phyloP scores from a whole-genome alignment of 371 early-diverging fungal species.

The Blastocladiella emersonii region DNA sequence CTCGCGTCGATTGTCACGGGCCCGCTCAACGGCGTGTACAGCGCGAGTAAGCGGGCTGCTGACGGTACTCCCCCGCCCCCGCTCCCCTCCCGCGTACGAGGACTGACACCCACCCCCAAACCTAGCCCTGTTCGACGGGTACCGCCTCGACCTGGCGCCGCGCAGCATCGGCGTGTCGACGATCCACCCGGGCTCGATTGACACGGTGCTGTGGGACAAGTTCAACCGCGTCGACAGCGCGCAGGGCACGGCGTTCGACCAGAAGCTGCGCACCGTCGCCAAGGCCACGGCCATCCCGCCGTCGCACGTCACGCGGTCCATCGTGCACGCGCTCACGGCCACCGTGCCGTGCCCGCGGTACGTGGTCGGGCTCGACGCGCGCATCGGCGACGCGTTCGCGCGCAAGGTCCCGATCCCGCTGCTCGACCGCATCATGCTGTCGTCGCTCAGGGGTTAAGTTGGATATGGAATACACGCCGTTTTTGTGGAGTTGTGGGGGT shows the following conservation, averaged over 20 bases:
- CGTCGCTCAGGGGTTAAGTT: too few relatives aligned
- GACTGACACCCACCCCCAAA: too few relatives aligned
- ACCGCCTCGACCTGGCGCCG: neutral
- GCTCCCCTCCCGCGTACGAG: too few relatives aligned
- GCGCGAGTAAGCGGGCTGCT: neutral
- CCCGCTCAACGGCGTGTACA: neutral
- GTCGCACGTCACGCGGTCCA: neutral
- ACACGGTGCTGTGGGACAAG: neutral
- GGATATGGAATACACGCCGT: too few relatives aligned
- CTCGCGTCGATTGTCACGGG: neutral
- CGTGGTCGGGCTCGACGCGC: neutral
- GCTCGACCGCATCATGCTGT: neutral
- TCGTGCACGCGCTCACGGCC: neutral
- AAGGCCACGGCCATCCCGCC: neutral
- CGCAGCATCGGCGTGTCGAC: neutral
- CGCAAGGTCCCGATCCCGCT: neutral
- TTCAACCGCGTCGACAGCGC: neutral
- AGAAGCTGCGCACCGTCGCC: too few relatives aligned
- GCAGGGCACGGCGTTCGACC: neutral
- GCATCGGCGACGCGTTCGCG: neutral
- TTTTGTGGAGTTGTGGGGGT: too few relatives aligned
- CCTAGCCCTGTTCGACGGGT: neutral
- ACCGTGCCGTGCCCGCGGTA: neutral
- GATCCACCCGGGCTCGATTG: neutral
- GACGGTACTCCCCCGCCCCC: neutral